Conservation (phyloP, 768 basidiomycete genomes). For the Boletellus emodensis region DNA sequence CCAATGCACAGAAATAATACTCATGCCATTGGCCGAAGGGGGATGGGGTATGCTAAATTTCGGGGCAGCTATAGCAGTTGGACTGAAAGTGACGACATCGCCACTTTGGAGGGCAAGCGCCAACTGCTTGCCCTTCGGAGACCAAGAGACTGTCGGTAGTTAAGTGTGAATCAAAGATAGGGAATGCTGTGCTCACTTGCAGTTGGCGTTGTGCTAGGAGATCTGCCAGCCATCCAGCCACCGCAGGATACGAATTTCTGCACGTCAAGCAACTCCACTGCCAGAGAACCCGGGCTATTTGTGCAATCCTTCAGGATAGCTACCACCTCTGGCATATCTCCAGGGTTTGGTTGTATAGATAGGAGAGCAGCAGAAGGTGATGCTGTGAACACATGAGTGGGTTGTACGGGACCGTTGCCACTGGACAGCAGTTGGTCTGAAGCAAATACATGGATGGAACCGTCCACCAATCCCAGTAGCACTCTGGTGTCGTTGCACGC, state of each 20-base stretch:
- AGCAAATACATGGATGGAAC: constrained; percentile 59
- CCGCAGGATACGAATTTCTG: constrained; percentile 42
- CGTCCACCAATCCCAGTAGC: constrained; percentile 54
- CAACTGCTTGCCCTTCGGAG: constrained; percentile 81
- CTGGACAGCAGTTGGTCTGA: constrained; percentile 47
- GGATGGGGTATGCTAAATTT: constrained; percentile 59
- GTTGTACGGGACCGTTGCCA: constrained; percentile 40
- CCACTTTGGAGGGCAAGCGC: constrained; percentile 70
- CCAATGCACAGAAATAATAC: constrained; percentile 59
- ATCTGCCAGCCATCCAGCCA: constrained; percentile 52
- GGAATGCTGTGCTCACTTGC: constrained; percentile 45
- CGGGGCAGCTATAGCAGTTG: constrained; percentile 47
- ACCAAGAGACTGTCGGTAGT: constrained; percentile 66
- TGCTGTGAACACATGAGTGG: constrained; percentile 46
- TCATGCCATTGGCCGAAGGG: constrained; percentile 43
- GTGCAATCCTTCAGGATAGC: constrained; percentile 50
- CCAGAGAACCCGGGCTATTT: constrained; percentile 33
- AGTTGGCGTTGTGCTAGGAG: constrained; percentile 50
- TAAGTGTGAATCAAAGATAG: constrained; percentile 1
- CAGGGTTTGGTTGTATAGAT: constrained; percentile 65
- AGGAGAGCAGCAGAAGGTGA: constrained; percentile 42
- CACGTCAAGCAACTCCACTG: constrained; percentile 60
- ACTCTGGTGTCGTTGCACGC: constrained; percentile 58
- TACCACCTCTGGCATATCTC: constrained; percentile 50
- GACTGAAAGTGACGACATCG: constrained; percentile 64